Percentiles rank a stretch among this genome's conserved stretches.
Evolutionary conservation across 176 grass and related monocot species (phyloP).

Genomic region (Carex pumila): DNA sequence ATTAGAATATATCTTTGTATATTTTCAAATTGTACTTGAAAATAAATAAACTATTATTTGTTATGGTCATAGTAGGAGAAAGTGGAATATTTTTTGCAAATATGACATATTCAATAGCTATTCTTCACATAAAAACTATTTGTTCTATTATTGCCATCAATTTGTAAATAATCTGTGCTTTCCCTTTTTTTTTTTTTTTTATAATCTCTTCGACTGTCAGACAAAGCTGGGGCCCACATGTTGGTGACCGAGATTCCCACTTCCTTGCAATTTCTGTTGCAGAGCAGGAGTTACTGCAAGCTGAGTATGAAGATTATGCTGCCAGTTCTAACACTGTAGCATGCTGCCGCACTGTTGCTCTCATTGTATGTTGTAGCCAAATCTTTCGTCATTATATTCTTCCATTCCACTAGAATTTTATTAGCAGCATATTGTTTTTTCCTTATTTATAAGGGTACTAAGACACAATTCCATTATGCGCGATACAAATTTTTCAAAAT

Average conservation of each 20-base stretch:
- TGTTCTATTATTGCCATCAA: background rate
- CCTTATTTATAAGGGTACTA: conserved; percentile 53
- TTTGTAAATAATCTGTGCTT: conserved; percentile 4
- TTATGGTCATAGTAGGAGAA: background rate
- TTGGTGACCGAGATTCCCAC: conserved; percentile 75
- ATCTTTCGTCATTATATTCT: conserved; percentile 49
- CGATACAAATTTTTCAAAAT: background rate
- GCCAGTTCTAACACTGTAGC: conserved; percentile 48
- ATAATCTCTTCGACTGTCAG: conserved; percentile 23
- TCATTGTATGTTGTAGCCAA: conserved; percentile 52
- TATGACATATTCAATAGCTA: background rate
- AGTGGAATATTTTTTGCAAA: background rate
- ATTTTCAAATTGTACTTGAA: background rate
- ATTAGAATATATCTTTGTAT: background rate
- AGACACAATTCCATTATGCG: background rate
- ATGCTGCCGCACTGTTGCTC: conserved; percentile 66
- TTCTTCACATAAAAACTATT: background rate
- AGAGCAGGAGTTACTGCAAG: conserved; percentile 78
- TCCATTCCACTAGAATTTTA: conserved; percentile 49
- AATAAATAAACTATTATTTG: background rate
- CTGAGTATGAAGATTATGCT: conserved; percentile 75
- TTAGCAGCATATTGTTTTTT: conserved; percentile 46
- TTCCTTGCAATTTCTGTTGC: conserved; percentile 84
- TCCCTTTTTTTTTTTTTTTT: background rate
- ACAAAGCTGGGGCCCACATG: conserved; percentile 58